Evolutionary conservation across 2,329 filamentous ascomycete genomes (phyloP).

Genomic region (Hymenoscyphus fraxineus): DNA sequence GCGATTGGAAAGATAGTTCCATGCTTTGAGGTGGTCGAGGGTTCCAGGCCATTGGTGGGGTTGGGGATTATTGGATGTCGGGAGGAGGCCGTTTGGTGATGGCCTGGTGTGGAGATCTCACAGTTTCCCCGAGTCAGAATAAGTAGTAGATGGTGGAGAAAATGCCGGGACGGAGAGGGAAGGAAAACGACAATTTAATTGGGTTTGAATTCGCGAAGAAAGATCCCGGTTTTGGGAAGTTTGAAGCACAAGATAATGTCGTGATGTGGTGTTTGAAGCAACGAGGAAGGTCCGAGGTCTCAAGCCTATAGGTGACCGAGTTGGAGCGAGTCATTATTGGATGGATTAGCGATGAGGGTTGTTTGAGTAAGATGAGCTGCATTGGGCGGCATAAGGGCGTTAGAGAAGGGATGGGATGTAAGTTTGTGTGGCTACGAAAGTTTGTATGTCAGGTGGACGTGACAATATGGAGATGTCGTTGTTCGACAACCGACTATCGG

Average conservation of each 20-base stretch:
- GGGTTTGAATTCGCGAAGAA: not conserved
- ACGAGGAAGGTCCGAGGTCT: conserved; percentile 2
- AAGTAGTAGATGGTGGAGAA: not conserved
- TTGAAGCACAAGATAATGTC: not conserved
- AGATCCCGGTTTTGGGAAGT: not conserved
- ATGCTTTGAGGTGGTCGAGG: not conserved
- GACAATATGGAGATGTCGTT: not conserved
- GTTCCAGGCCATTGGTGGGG: conserved; percentile 1
- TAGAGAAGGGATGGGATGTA: not conserved
- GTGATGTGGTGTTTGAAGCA: not conserved
- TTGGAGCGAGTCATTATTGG: not conserved
- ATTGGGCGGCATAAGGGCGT: not conserved
- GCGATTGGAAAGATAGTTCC: not conserved
- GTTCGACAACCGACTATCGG: not conserved
- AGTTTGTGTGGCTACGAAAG: not conserved
- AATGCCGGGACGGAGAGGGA: not conserved
- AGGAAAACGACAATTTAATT: not conserved
- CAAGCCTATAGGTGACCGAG: not conserved
- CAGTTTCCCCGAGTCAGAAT: not conserved
- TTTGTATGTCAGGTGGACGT: not conserved
- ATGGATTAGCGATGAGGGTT: not conserved
- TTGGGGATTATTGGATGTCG: conserved; percentile 5
- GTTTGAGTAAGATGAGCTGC: not conserved
- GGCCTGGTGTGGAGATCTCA: not conserved
- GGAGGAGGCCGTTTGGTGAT: not conserved